These are phyloP conservation scores for Colletotrichum sp. DNA, from an alignment of 2,329 filamentous ascomycete genomes.

Conservation along the genomic window DNA sequence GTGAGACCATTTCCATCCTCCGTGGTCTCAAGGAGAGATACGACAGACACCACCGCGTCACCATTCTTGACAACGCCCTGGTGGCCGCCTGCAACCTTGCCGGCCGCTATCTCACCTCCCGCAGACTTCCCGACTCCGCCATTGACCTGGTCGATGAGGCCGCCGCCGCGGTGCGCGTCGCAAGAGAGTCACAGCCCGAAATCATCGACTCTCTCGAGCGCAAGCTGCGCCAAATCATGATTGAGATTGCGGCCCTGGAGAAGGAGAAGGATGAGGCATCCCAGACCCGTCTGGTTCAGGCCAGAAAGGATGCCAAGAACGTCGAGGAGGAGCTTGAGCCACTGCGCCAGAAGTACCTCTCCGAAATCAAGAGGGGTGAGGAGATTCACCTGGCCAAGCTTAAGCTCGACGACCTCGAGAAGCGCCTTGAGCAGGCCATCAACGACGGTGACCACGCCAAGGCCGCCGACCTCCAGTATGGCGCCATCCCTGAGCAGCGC, in stretches of 20 bases:
- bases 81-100: constrained; percentile 91
- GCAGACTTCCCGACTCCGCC: constrained; percentile 92
- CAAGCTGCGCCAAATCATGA: constrained; percentile 87
- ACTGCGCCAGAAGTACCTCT: constrained; percentile 93
- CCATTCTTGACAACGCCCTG: constrained; percentile 91
- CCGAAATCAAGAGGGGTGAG: constrained; percentile 87
- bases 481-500: constrained; percentile 93
- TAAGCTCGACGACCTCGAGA: constrained; percentile 89
- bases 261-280: constrained; percentile 96
- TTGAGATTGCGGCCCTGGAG: constrained; percentile 94
- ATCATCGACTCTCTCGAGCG: constrained; percentile 94
- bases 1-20: constrained; percentile 96
- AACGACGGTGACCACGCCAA: constrained; percentile 83
- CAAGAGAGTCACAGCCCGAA: constrained; percentile 95
- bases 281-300: constrained; percentile 78
- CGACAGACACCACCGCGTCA: constrained; percentile 97
- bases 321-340: constrained; percentile 92
- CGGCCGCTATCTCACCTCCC: constrained; percentile 88
- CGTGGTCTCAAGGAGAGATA: constrained; percentile 98
- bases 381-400: constrained; percentile 94
- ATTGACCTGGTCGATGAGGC: constrained; percentile 97
- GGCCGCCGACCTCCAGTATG: constrained; percentile 94
- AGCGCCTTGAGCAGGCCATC: constrained; percentile 93
- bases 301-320: constrained; percentile 90
- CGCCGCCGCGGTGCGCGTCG: constrained; percentile 93